Conservation (phyloP, 2,329 filamentous ascomycete genomes). For the Pestalotiopsis sp. region DNA sequence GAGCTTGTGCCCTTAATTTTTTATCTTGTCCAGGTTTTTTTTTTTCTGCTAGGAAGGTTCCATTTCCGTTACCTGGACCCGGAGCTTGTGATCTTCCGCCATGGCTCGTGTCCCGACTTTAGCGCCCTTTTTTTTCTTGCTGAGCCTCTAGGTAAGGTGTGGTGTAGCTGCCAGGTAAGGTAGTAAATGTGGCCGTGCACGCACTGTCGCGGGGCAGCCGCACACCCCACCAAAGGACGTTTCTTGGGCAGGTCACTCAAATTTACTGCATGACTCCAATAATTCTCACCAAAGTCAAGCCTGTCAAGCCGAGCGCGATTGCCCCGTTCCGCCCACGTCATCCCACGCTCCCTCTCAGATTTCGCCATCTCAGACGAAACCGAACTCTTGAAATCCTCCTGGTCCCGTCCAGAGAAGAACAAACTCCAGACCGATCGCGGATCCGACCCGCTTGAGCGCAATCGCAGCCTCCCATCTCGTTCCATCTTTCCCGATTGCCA, state of each 20-base stretch:
- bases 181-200: slow-evolving; percentile 9
- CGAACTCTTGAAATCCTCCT: not conserved
- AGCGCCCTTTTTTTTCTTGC: slow-evolving; percentile 5
- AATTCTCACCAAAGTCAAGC: slow-evolving; percentile 3
- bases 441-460: slow-evolving; percentile 11
- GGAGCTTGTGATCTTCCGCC: slow-evolving; percentile 12
- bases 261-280: slow-evolving; percentile 11
- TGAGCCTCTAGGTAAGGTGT: not conserved
- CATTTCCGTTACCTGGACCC: slow-evolving; percentile 3
- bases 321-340: not conserved
- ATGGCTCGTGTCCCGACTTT: not conserved
- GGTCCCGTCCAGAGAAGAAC: slow-evolving; percentile 5
- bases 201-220: slow-evolving; percentile 2
- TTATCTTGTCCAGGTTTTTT: not conserved
- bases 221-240: slow-evolving; percentile 10
- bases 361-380: not conserved
- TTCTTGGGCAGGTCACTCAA: slow-evolving; percentile 5
- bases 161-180: not conserved
- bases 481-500: slow-evolving; percentile 18
- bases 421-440: not conserved
- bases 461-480: not conserved
- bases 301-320: not conserved
- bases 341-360: not conserved
- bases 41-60: not conserved
- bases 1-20: not conserved